A percentile compares a stretch with the other conserved stretches of the same genome.
Conservation (phyloP, 2,329 filamentous ascomycete species). For the Stachybotrys chlorohalonatus region DNA sequence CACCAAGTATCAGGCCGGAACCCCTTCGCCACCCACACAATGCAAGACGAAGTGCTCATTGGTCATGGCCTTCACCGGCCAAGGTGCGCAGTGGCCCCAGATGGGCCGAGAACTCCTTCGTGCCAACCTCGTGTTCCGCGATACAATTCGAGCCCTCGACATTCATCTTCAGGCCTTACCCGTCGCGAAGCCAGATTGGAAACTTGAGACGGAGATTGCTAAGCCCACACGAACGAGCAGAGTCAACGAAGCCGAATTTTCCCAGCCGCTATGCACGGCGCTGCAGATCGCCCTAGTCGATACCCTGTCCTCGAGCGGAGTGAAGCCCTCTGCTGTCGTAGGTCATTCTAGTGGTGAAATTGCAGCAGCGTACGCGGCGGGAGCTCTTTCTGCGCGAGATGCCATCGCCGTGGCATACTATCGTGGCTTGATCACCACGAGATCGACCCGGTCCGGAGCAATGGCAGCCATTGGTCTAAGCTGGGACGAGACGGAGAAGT, state of each 20-base stretch:
- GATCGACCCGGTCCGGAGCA: slow-evolving; percentile 9
- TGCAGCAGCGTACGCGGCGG: slow-evolving; percentile 32
- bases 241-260: slow-evolving; percentile 20
- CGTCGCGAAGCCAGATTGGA: slow-evolving; percentile 5
- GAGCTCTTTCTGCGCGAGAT: slow-evolving; percentile 20
- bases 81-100: slow-evolving; percentile 23
- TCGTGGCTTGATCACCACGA: slow-evolving; percentile 18
- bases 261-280: slow-evolving; percentile 32
- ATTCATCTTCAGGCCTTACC: slow-evolving; percentile 2
- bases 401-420: slow-evolving; percentile 30
- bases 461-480: slow-evolving; percentile 32
- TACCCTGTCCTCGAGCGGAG: slow-evolving; percentile 19
- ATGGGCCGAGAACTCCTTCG: slow-evolving; percentile 17
- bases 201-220: slow-evolving; percentile 10
- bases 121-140: slow-evolving; percentile 1
- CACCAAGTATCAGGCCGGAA: background rate
- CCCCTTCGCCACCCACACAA: background rate
- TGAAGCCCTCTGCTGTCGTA: slow-evolving; percentile 24
- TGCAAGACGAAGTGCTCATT: background rate
- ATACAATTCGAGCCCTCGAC: slow-evolving; percentile 4
- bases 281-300: slow-evolving; percentile 34
- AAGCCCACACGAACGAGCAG: slow-evolving; percentile 3
- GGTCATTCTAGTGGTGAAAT: slow-evolving; percentile 37
- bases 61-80: slow-evolving; percentile 22
- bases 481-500: slow-evolving; percentile 14